Base-by-base conservation (phyloP, 768 basidiomycete species). In the Mycena chlorophos region DNA sequence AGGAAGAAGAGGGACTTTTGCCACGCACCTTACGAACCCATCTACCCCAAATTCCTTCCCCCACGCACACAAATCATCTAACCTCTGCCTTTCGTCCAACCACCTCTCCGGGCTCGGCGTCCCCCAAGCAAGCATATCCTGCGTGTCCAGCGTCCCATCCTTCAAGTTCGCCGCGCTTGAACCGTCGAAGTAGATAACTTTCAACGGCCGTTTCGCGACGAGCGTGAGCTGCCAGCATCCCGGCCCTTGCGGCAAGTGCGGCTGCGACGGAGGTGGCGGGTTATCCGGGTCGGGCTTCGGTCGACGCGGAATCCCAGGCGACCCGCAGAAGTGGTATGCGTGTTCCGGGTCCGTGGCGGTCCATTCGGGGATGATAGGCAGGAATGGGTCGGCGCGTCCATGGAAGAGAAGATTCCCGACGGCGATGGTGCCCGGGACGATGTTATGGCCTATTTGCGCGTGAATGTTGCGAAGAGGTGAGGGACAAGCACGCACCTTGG, bases 111-210 rank as follows among this genome's bases (percentile, higher is more conserved):
- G 63, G 13, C 30, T 53, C 25, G 68, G 19, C 43, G 62, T 48
- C 0, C 78, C 77, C 78, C 77, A 83, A n/a, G 60, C 54, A 5
- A 81, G 22, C n/a, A 81, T 63, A 50, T 82, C 81, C 52, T 82
- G 80, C 8, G 67, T 72, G 46, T 82, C 77, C 69, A 81, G 55
- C 2, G 75, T 50, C 0, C 80, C 80, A 0, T 62, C 66, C 17
- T 45, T 27, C 65, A 78, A 65, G 52, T 80, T 81, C 1, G 71
- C 74, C 0, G 77, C 80, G 48, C 80, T 79, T 38, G 67, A 78
- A 0, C 81, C 81, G 46, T 83, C 82, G 34, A 83, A 82, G 55
- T 82, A 82, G 17, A 82, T 47, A 1, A 82, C 61, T 28, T 77
- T 77, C 22, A 83, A 64, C 2, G 78, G 65, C 3, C 77, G 71